These are phyloP conservation scores for Vigna angularis DNA, from an alignment of 306 rosid genomes.

Conservation along the genomic window DNA sequence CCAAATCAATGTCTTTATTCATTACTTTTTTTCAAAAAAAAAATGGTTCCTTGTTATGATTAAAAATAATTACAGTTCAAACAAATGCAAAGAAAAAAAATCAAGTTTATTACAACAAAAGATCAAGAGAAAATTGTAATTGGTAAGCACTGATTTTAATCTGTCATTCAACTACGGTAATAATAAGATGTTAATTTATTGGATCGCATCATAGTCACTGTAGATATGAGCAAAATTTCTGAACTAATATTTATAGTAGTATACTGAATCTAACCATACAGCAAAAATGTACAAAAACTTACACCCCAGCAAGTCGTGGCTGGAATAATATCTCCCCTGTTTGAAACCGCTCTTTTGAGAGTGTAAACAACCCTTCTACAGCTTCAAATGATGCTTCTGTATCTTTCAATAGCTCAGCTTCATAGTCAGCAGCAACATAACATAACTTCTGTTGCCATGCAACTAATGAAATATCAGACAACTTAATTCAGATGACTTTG, in stretches of 20 bases:
- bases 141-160: neutral
- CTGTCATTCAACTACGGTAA: neutral
- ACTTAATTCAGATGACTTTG: slow-evolving; percentile 32
- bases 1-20: neutral
- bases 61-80: neutral
- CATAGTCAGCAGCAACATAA: slow-evolving; percentile 80
- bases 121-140: neutral
- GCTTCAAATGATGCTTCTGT: slow-evolving; percentile 72
- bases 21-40: neutral
- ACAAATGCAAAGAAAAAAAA: neutral
- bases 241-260: slow-evolving; percentile 6
- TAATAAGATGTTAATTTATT: neutral
- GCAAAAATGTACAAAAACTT: slow-evolving; percentile 47
- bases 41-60: neutral
- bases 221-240: neutral
- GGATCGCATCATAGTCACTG: neutral
- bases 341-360: slow-evolving; percentile 82
- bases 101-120: neutral
- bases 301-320: slow-evolving; percentile 83
- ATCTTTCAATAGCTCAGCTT: slow-evolving; percentile 70
- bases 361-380: slow-evolving; percentile 69
- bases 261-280: slow-evolving; percentile 11
- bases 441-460: slow-evolving; percentile 67
- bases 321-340: slow-evolving; percentile 83
- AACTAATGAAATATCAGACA: slow-evolving; percentile 42